Evolutionary conservation across 2,329 filamentous ascomycete species (phyloP), one percentile per base, ranked within the genome.

Genomic region (Ceratocystis papillata): DNA sequence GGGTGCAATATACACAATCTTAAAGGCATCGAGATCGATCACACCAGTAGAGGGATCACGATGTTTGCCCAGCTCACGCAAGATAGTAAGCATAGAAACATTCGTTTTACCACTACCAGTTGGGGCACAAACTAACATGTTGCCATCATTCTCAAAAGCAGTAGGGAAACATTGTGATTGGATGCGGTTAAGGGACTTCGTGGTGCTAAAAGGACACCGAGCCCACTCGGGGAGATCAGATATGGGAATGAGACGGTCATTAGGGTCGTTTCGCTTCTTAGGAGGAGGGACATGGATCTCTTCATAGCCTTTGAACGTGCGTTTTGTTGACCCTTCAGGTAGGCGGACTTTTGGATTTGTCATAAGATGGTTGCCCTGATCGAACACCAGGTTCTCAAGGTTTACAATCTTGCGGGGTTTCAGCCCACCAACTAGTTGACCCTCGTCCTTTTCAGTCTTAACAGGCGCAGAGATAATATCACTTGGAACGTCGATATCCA

Each of bases 51-150:
- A 80, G 0, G 89, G 84, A 72, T 99, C 87, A 67, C 93, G 85
- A 73, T 99, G 87, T 79, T 97, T 99, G 68, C 94, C 94, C 73
- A 99, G 91, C 75, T 99, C 95, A 69, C 93, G 89, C 48, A 99
- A 81, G 73, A 99, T 97, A 1, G 93, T 87, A 69, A 99, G 80
- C 93, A 99, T 97, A 53, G 93, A 93, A 63, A 99, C 94, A 73
- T 99, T 99, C 1, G 94, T 99, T 79, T 99, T 99, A 73, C 94
- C 94, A 74, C 91, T 96, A 70, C 94, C 94, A 62, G 94, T 99
- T 1, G 94, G 94, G 5, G 94, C 95, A 75, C 94, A 99, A 73
- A 99, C 88, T 66, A 99, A 87, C 89, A 99, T 91, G 74, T 99
- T 99, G 41, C 91, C 93, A 73, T 99, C 95, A 68, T 93, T 89